These are phyloP conservation scores for Camellia granthamiana DNA, from an alignment of 148 eudicot species.

Conservation along the genomic window DNA sequence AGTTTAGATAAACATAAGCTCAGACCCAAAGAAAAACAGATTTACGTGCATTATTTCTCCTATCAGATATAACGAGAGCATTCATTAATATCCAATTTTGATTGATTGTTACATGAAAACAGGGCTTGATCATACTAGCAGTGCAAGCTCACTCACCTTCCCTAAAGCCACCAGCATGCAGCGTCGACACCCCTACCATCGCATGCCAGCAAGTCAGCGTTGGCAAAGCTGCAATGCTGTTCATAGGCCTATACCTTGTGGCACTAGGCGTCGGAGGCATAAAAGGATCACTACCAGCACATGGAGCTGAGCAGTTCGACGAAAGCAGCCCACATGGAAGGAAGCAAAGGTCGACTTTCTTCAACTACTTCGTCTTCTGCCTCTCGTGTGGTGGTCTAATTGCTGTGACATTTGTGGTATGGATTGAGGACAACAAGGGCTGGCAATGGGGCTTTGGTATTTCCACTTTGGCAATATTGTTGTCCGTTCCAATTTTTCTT, in stretches of 20 bases:
- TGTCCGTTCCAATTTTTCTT: constrained; percentile 71
- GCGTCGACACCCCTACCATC: constrained; percentile 10
- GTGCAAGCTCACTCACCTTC: constrained; percentile 67
- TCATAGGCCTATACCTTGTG: constrained; percentile 66
- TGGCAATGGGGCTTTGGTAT: constrained; percentile 96
- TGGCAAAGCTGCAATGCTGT: constrained; percentile 65
- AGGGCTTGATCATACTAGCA: constrained; percentile 76
- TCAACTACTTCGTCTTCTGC: constrained; percentile 88
- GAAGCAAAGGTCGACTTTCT: constrained; percentile 79
- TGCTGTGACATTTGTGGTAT: constrained; percentile 89
- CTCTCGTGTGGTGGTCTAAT: constrained; percentile 75
- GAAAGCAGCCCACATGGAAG: constrained; percentile 59
- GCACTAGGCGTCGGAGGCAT: constrained; percentile 90
- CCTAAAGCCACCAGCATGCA: constrained; percentile 64
- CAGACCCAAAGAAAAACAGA: no score
- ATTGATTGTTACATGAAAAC: background rate
- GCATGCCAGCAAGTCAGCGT: constrained; percentile 49
- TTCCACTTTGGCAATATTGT: constrained; percentile 59
- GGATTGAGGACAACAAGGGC: constrained; percentile 93
- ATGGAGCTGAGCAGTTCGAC: constrained; percentile 94
- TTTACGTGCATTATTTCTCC: no score
- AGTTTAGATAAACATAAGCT: no score
- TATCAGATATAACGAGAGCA: no score
- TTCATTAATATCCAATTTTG: background rate
- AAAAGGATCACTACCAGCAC: constrained; percentile 80